Base-by-base conservation (phyloP, 2,329 filamentous ascomycete genomes). In the Fusarium temperatum region DNA sequence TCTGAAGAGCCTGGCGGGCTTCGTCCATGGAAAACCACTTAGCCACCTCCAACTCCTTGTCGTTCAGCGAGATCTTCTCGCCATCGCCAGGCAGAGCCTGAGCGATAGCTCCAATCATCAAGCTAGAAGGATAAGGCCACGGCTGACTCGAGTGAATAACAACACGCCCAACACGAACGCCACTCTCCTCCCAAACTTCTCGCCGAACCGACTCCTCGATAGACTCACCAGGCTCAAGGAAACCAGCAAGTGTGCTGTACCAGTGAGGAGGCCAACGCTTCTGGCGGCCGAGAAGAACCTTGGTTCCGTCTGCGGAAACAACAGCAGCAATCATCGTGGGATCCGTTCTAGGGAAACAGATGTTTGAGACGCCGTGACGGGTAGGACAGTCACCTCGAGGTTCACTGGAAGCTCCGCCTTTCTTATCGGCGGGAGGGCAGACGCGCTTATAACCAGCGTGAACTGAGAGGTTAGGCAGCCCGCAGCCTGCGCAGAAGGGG, bases 241-340 rank as follows among this genome's bases (percentile, higher is more conserved):
- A 97, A 1, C 94, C 94, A 6, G 94, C 94, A 17, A 99, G 90
- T 0, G 95, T 97, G 77, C 91, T 94, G 86, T 96, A 98, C 94
- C 93, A 98, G 81, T 93, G 81, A 3, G 89, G 87, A 2, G 96
- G 96, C 88, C 92, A 99, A 60, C 94, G 89, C 83, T 93, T 93
- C 79, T 94, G 91, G 20, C 96, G 91, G 42, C 96, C 96, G 2
- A 99, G 91, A 13, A 99, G 89, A 44, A 98, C 84, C 70, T 90
- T 90, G 74, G 91, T 89, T 56, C 93, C 93, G 76, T 97, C 94
- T 57, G 91, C 87, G 60, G 93, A 97, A 38, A 98, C 89, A 17
- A 98, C 92, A 2, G 95, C 96, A 84, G 97, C 95, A 83, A 99
- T 99, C 81, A 98, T 95, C 35, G 94, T 97, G 2, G 95, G 95